Base-by-base conservation (phyloP, 805 yeast genomes). In the Scheffersomyces coipomensis region DNA sequence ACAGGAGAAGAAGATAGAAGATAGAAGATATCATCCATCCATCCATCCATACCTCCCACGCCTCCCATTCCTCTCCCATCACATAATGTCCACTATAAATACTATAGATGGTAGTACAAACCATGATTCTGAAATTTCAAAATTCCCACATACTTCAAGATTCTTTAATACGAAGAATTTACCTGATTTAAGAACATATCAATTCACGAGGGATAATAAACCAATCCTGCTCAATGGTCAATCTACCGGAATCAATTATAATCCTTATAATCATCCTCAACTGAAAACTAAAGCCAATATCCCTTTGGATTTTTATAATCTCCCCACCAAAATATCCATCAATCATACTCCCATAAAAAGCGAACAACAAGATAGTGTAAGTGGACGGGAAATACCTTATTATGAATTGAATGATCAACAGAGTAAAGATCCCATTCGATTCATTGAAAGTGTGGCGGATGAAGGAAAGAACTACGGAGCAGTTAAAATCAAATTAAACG, bases 401-500 rank as follows among this genome's bases (percentile, higher is more conserved):
- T 62, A 81, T 11, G 59, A 61, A 34, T 85, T 90, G 2, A 63
- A 81, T 1, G 63, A 61, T 15, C 70, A 68, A 19, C 82, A 85
- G 23, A 19, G 35, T 10, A 52, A 59, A 9, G 82, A 84, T 55
- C 95, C 96, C 1, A 75, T 83, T 16, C 58, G 57, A n/a, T 84
- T 81, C 47, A 64, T 87, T 13, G 83, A 85, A 17, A 67, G 76
- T 11, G 58, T 79, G 1, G 57, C 62, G 10, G 66, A 71, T 0
- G 19, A 31, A 5, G 96, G 93, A 2, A 60, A 56, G 23, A 56
- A 63, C 21, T 79, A 73, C 56, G 97, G 97, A 0, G 89, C 93
- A 52, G 61, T 88, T 32, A 90, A 89, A 53, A 56, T 90, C 2
- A 66, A 76, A 5, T 83, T 95, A 4, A 90, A 91, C 0, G 49